Conservation (phyloP, 768 basidiomycete species). For the Gyrodon lividus region DNA sequence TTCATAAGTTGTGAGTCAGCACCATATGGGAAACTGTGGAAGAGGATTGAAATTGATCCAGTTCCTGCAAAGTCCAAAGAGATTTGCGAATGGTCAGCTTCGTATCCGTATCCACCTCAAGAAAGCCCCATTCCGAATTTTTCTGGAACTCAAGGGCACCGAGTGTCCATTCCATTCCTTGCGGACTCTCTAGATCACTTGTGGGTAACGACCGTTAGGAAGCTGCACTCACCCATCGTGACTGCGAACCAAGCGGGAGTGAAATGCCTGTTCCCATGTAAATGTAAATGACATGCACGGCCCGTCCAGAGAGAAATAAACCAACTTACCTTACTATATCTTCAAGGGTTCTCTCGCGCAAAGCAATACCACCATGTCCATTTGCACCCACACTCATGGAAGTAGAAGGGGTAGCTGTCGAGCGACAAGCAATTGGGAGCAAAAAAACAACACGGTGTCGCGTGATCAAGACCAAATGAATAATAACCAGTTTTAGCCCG, state of each 20-base stretch:
- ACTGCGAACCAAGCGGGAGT: conserved; percentile 56
- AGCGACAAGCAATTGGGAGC: background rate
- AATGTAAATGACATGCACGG: background rate
- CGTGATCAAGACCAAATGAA: too few species aligned
- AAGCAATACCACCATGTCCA: background rate
- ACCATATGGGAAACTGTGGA: conserved; percentile 58
- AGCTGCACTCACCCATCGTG: conserved; percentile 45
- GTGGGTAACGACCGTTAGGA: background rate
- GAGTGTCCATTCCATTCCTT: too few species aligned
- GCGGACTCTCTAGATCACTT: background rate
- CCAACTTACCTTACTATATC: conserved; percentile 35
- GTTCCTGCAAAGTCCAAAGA: conserved; percentile 35
- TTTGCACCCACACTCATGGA: background rate
- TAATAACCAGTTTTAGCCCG: too few species aligned
- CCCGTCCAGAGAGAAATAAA: background rate
- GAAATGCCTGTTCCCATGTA: conserved; percentile 40
- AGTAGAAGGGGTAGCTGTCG: background rate
- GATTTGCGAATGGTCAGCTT: background rate
- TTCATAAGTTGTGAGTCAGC: conserved; percentile 39
- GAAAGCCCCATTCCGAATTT: too few species aligned
- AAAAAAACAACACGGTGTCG: background rate
- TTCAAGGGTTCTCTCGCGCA: conserved; percentile 29
- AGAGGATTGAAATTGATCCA: conserved; percentile 53
- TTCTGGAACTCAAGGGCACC: too few species aligned
- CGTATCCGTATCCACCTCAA: too few species aligned